Conservation (phyloP, 2,329 filamentous ascomycete genomes). For the Pleomassaria siparia region DNA sequence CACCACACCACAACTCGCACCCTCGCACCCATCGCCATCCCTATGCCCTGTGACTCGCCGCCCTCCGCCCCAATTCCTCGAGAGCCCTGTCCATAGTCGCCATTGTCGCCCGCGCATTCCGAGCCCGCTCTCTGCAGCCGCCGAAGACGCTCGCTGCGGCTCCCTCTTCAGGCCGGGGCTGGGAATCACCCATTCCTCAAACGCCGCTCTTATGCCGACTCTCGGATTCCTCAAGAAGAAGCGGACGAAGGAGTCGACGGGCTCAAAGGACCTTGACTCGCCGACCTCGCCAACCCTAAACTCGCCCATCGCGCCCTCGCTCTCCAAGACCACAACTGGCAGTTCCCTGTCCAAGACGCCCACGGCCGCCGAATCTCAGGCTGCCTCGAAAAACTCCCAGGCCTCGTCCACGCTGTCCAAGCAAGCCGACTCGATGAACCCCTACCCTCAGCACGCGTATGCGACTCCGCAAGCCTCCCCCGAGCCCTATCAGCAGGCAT, state of each 20-base stretch:
- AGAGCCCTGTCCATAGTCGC: conserved; percentile 10
- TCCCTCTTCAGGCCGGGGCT: conserved; percentile 22
- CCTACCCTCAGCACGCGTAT: conserved; percentile 37
- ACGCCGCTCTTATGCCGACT: conserved; percentile 72
- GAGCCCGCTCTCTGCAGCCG: conserved; percentile 14
- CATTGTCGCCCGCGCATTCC: conserved; percentile 25
- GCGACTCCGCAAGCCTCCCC: conserved; percentile 34
- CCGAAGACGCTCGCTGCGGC: conserved; percentile 11
- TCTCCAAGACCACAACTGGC: conserved; percentile 33
- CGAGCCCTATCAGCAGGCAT: conserved; percentile 36
- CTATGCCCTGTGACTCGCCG: conserved; percentile 14
- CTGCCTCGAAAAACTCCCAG: conserved; percentile 17
- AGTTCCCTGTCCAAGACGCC: conserved; percentile 27
- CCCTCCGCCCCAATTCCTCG: conserved; percentile 13
- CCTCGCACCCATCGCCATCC: conserved; percentile 6
- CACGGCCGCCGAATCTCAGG: conserved; percentile 15
- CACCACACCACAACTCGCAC: not conserved
- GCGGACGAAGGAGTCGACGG: conserved; percentile 84
- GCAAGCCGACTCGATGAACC: conserved; percentile 46
- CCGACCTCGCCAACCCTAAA: conserved; percentile 64
- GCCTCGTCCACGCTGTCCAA: conserved; percentile 25
- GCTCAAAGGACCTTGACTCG: conserved; percentile 62
- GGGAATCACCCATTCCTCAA: conserved; percentile 24
- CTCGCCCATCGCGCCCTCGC: conserved; percentile 36
- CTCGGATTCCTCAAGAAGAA: conserved; percentile 98